These are phyloP conservation scores for Saccharum officinarum DNA, from an alignment of 176 grass and related monocot species.

Conservation along the genomic window DNA sequence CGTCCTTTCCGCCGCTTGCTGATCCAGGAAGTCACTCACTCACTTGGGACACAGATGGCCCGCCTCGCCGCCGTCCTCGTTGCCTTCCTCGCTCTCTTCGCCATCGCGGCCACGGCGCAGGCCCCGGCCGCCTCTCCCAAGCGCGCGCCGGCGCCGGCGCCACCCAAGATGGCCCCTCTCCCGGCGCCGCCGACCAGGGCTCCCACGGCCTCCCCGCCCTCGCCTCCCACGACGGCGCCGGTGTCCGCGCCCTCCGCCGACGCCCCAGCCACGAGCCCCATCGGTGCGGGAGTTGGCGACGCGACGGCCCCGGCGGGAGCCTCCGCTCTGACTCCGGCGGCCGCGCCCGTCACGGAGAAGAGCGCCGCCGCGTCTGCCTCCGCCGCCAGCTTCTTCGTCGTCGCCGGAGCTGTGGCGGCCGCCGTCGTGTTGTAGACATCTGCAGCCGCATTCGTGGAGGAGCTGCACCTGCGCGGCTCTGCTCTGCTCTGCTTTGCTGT, in stretches of 20 bases:
- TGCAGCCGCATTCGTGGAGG: neutral
- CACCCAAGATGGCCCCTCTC: slow-evolving; percentile 28
- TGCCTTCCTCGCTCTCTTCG: slow-evolving; percentile 21
- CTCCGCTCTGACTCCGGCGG: neutral
- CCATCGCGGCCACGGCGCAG: slow-evolving; percentile 32
- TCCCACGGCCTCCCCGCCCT: slow-evolving; percentile 6
- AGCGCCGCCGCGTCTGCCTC: neutral
- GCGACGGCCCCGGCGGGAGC: slow-evolving; percentile 7
- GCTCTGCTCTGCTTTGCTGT: neutral
- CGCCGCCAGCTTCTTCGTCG: slow-evolving; percentile 23
- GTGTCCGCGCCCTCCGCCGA: neutral
- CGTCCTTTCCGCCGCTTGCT: too few species aligned
- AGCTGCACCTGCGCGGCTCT: too few species aligned
- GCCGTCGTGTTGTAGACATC: slow-evolving; percentile 36
- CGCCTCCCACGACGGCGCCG: neutral
- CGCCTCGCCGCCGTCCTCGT: slow-evolving; percentile 21
- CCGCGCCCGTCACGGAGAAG: neutral
- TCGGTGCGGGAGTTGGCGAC: neutral
- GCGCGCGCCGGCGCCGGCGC: neutral
- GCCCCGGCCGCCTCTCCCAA: slow-evolving; percentile 21
- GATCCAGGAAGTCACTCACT: too few species aligned
- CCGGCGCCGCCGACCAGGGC: slow-evolving; percentile 24
- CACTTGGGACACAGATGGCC: slow-evolving; percentile 13
- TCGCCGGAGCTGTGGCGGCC: slow-evolving; percentile 4
- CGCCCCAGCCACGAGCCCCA: neutral